Evolutionary conservation across 2,329 filamentous ascomycete species (phyloP).

Genomic region (Colletotrichum kahawae): DNA sequence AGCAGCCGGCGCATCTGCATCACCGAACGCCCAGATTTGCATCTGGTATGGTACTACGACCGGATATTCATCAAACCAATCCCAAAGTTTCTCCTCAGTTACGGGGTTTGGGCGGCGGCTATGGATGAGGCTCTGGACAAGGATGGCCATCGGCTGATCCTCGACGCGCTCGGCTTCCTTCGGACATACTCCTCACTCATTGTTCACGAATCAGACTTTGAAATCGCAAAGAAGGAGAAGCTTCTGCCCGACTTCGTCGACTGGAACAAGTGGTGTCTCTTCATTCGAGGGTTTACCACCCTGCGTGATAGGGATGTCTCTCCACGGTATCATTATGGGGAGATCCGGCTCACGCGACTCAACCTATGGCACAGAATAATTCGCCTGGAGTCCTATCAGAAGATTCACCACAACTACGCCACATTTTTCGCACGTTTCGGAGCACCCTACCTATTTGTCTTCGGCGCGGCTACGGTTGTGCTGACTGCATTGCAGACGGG

Average conservation of each 20-base stretch:
- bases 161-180: constrained; percentile 36
- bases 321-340: constrained; percentile 19
- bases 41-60: constrained; percentile 35
- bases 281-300: neutral
- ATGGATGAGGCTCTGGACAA: neutral
- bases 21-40: constrained; percentile 37
- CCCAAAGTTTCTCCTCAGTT: constrained; percentile 30
- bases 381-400: constrained; percentile 23
- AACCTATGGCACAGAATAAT: constrained; percentile 28
- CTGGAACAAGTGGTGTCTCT: constrained; percentile 25
- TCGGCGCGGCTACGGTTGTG: constrained; percentile 25
- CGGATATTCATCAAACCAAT: constrained; percentile 38
- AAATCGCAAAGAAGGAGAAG: constrained; percentile 29
- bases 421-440: constrained; percentile 28
- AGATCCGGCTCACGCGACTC: constrained; percentile 9
- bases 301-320: constrained; percentile 22
- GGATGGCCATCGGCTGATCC: neutral
- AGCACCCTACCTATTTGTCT: constrained; percentile 27
- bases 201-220: constrained; percentile 36
- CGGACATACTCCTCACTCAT: constrained; percentile 37
- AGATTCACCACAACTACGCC: constrained; percentile 26
- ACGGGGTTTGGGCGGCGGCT: constrained; percentile 27
- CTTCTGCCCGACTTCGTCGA: constrained; percentile 19
- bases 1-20: constrained; percentile 33
- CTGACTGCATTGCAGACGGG: constrained; percentile 19